phyloP scores from a whole-genome alignment of 495 filamentous ascomycete genomes.

The Penicillium taxi region DNA sequence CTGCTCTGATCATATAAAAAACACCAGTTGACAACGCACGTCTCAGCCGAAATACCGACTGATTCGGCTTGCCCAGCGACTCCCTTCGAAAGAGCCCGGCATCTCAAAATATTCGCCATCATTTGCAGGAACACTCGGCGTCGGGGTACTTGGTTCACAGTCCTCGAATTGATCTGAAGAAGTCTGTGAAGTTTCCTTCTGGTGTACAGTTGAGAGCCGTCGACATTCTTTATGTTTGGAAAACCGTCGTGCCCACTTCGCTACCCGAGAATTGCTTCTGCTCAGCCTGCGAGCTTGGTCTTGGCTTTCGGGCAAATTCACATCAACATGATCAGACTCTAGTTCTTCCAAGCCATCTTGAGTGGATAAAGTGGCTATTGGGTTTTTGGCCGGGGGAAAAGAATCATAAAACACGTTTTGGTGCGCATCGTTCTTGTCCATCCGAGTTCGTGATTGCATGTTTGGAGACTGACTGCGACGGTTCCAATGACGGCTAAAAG shows the following conservation, averaged over 20 bases:
- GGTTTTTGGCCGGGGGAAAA: not conserved
- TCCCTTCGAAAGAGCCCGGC: slow-evolving; percentile 22
- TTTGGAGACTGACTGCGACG: slow-evolving; percentile 5
- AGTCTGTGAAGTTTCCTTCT: slow-evolving; percentile 8
- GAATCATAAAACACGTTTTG: not conserved
- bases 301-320: slow-evolving; percentile 1
- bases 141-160: slow-evolving; percentile 8
- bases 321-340: slow-evolving; percentile 2
- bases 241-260: slow-evolving; percentile 10
- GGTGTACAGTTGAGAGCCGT: slow-evolving; percentile 4
- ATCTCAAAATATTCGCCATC: slow-evolving; percentile 25
- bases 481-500: slow-evolving; percentile 1
- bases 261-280: slow-evolving; percentile 7
- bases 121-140: slow-evolving; percentile 12
- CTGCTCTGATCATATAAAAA: not conserved
- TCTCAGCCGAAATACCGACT: no score
- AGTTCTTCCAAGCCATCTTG: slow-evolving; percentile 1
- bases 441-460: not conserved
- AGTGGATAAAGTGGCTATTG: not conserved
- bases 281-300: slow-evolving; percentile 7
- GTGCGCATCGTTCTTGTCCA: not conserved
- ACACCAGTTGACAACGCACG: no score
- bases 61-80: slow-evolving; percentile 20
- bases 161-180: slow-evolving; percentile 11
- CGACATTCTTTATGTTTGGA: slow-evolving; percentile 12